Conservation (phyloP, 2,329 filamentous ascomycete species). For the Albophoma yamanashiensis region DNA sequence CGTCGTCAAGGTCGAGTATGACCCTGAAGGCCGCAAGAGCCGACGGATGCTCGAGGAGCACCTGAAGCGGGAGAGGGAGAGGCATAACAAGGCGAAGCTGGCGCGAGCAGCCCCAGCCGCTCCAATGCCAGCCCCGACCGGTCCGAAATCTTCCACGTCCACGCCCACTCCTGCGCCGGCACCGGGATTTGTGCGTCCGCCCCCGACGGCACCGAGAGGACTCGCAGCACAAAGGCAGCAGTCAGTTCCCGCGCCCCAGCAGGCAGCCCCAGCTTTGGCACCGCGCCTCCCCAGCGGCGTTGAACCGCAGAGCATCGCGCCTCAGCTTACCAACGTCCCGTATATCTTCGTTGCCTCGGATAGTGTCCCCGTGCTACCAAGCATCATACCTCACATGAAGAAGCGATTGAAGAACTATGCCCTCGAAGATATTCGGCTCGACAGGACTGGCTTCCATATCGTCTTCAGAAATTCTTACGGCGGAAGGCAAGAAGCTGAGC, state of each 20-base stretch:
- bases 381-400: conserved; percentile 82
- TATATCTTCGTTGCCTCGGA: conserved; percentile 85
- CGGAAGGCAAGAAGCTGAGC: conserved; percentile 70
- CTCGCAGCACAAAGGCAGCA: conserved; percentile 47
- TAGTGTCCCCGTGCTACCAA: conserved; percentile 75
- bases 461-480: conserved; percentile 71
- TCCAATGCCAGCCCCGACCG: conserved; percentile 24
- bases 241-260: conserved; percentile 14
- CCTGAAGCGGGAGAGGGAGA: conserved; percentile 57
- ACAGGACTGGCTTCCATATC: conserved; percentile 82
- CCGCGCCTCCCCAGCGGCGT: conserved; percentile 35
- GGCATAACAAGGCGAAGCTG: conserved; percentile 32
- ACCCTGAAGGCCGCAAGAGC: conserved; percentile 79
- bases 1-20: conserved; percentile 72
- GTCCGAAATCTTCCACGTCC: conserved; percentile 20
- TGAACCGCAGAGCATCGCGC: conserved; percentile 55
- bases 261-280: conserved; percentile 14
- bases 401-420: conserved; percentile 76
- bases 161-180: conserved; percentile 3
- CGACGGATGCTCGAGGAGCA: conserved; percentile 65
- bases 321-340: conserved; percentile 65
- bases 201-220: conserved; percentile 78
- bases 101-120: conserved; percentile 15
- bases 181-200: conserved; percentile 35
- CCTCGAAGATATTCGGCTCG: conserved; percentile 72